phyloP scores from a whole-genome alignment of 345 rosid species.

The Aquilaria malaccensis region DNA sequence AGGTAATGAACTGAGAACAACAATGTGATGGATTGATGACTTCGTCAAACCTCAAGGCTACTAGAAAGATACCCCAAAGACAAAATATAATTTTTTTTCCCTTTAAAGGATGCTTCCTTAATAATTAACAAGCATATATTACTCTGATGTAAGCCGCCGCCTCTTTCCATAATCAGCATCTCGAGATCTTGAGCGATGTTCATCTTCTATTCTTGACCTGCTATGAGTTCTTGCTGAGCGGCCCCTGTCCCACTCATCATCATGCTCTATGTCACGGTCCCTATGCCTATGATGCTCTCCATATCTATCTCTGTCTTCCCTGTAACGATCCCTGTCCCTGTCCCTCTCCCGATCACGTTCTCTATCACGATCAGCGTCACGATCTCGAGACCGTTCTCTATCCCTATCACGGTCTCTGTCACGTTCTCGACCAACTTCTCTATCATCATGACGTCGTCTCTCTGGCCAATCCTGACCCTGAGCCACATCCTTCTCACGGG shows the following conservation, averaged over 20 bases:
- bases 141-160: constrained; percentile 52
- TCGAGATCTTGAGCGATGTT: constrained; percentile 61
- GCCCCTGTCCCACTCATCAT: constrained; percentile 65
- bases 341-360: constrained; percentile 49
- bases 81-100: too few relatives aligned
- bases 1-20: too few relatives aligned
- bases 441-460: constrained; percentile 52
- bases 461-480: constrained; percentile 52
- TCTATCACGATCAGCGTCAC: constrained; percentile 37
- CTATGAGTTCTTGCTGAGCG: constrained; percentile 64
- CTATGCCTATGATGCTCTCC: constrained; percentile 51
- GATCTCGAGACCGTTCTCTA: constrained; percentile 56
- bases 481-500: constrained; percentile 52
- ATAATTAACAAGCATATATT: constrained; percentile 6
- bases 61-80: too few relatives aligned
- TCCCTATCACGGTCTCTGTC: constrained; percentile 53
- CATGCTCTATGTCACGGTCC: constrained; percentile 58
- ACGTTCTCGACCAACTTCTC: constrained; percentile 52
- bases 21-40: too few relatives aligned
- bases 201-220: constrained; percentile 62
- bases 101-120: too few relatives aligned
- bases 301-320: constrained; percentile 60
- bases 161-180: constrained; percentile 75
- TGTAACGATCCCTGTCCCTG: constrained; percentile 47
- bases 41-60: too few relatives aligned